Evolutionary conservation across 306 rosid genomes (phyloP), one percentile per base, ranked within the genome.

Genomic region (Cucurbita argyrosperma): DNA sequence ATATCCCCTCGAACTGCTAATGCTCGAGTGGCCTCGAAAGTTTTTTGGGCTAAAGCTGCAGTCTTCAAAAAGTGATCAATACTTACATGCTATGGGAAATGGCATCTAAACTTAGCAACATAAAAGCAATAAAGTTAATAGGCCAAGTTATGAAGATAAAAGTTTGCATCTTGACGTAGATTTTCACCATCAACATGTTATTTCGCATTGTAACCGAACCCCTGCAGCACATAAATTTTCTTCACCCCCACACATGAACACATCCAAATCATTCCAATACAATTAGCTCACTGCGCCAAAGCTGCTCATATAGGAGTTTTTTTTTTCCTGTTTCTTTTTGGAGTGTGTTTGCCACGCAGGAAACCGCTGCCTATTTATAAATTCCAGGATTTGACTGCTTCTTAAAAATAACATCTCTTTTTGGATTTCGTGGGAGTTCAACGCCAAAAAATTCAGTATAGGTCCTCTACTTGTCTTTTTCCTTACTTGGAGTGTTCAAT

Each of bases 31-130:
- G 96, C 97, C 89, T 84, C 88, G 15, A 87, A 91, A 74, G 88
- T 91, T 82, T 88, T 95, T 79, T 89, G 88, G 5, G 96, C 92
- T 77, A 95, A 79, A 79, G 87, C 82, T 82, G 89, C 96, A 77
- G 97, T 82, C 99, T 89, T 79, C 84, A 87, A 80, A 74, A 69
- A 82, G 55, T 70, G 71, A 88, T 74, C 72, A 26, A 78, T 40
- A 47, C 47, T 88, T 74, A 62, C 74, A 74, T 7, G 59, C 11
- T 23, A 68, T 1, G 9, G 47, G 16, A 69, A 49, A 50, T 51
- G 47, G 30, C 47, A 70, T 51, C 74, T 68, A 13, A 26, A 51
- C 47, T 70, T 35, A 49, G 16, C 46, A 15, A 70, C 51, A 50
- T 26, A 60, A 14, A 70, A 70, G 74, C 43, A 50, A 26, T 70